phyloP scores from a whole-genome alignment of 108 stramenopile species.

The Asterionellopsis glacialis region DNA sequence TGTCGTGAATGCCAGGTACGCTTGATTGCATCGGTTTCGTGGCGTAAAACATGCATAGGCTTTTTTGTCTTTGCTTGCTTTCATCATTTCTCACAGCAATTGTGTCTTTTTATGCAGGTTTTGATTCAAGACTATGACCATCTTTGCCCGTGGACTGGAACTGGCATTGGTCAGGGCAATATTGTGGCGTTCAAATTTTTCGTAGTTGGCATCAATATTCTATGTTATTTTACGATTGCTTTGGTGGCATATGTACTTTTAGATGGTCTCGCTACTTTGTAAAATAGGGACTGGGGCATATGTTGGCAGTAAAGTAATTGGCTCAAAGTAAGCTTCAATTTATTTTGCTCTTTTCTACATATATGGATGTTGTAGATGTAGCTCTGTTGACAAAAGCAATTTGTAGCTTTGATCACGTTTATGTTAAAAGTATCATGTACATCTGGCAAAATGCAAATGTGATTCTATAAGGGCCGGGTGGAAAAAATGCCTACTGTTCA shows the following conservation, averaged over 20 bases:
- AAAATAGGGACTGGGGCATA: neutral
- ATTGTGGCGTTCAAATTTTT: conserved; percentile 79
- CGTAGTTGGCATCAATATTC: conserved; percentile 75
- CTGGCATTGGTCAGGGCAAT: conserved; percentile 71
- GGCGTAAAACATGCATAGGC: conserved; percentile 1
- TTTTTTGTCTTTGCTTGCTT: neutral
- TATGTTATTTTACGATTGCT: conserved; percentile 81
- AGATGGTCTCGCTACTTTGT: conserved; percentile 22
- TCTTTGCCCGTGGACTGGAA: conserved; percentile 85
- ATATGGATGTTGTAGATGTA: neutral
- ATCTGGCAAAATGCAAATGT: no score
- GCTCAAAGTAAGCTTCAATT: neutral
- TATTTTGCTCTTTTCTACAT: neutral
- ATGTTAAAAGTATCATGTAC: neutral
- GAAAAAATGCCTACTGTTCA: no score
- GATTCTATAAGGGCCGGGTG: no score
- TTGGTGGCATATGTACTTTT: conserved; percentile 56
- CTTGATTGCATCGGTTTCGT: neutral
- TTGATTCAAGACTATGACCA: conserved; percentile 85
- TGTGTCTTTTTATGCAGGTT: conserved; percentile 15
- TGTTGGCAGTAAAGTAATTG: neutral
- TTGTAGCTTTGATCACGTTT: neutral
- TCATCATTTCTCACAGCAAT: neutral
- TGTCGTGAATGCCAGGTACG: conserved; percentile 75
- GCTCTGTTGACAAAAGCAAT: neutral